Evolutionary conservation across 2,329 filamentous ascomycete species (phyloP).

Genomic region (Exophiala bonariae): DNA sequence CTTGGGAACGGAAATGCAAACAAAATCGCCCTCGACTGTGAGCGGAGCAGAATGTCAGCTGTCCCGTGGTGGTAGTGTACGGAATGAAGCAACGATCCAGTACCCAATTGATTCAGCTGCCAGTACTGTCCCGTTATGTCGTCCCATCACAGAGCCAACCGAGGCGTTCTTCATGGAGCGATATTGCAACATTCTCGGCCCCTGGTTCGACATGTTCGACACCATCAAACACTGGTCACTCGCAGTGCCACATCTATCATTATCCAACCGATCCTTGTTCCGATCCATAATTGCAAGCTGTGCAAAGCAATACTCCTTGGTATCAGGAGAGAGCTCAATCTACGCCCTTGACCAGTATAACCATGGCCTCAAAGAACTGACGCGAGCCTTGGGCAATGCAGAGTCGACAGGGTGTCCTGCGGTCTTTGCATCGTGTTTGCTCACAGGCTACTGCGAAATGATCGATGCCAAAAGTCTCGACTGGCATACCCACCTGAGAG

Average conservation of each 20-base stretch:
- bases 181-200: constrained; percentile 4
- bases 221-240: constrained; percentile 2
- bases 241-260: constrained; percentile 3
- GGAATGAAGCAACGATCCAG: not conserved
- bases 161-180: constrained; percentile 7
- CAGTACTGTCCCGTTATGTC: not conserved
- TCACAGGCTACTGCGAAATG: constrained; percentile 4
- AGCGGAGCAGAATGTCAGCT: not conserved
- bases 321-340: constrained; percentile 4
- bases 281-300: constrained; percentile 4
- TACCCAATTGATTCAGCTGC: not conserved
- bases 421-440: constrained; percentile 8
- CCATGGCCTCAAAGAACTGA: constrained; percentile 4
- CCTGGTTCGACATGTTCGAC: constrained; percentile 11
- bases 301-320: constrained; percentile 6
- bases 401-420: not conserved
- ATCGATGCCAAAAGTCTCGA: constrained; percentile 4
- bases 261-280: constrained; percentile 3
- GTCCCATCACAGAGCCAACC: not conserved
- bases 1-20: not conserved
- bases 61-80: not conserved
- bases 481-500: constrained; percentile 5
- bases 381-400: constrained; percentile 6
- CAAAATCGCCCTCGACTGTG: not conserved
- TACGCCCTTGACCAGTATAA: constrained; percentile 4